These are phyloP conservation scores for Torulaspora franciscae DNA, from an alignment of 805 yeast species.

Conservation along the genomic window DNA sequence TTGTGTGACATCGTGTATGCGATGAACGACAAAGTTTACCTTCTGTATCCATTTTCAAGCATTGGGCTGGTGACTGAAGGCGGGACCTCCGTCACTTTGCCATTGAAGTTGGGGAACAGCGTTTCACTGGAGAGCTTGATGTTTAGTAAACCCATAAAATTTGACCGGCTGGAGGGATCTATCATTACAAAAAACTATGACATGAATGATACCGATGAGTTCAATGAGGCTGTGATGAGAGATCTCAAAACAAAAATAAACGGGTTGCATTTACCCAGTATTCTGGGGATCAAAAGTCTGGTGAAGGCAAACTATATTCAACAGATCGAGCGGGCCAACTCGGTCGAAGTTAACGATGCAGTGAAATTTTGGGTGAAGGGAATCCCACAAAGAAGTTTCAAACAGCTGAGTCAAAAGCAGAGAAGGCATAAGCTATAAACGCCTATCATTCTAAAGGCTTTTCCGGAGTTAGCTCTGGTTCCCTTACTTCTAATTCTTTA, in stretches of 20 bases:
- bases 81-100: constrained; percentile 62
- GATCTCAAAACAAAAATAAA: constrained; percentile 38
- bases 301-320: constrained; percentile 32
- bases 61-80: constrained; percentile 84
- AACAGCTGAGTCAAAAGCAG: constrained; percentile 47
- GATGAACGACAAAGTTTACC: constrained; percentile 49
- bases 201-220: constrained; percentile 41
- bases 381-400: constrained; percentile 65
- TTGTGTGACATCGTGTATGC: constrained; percentile 73
- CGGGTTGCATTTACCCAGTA: constrained; percentile 40
- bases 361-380: constrained; percentile 66
- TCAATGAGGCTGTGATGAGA: constrained; percentile 41
- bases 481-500: neutral
- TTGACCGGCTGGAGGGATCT: constrained; percentile 56
- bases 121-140: constrained; percentile 68
- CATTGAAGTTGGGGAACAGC: constrained; percentile 66
- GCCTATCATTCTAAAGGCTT: neutral
- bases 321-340: constrained; percentile 46
- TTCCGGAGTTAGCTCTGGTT: neutral
- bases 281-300: constrained; percentile 42
- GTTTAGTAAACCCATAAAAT: constrained; percentile 59
- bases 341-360: constrained; percentile 66
- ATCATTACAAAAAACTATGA: constrained; percentile 56
- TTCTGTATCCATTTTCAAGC: constrained; percentile 74
- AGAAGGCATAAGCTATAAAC: constrained; percentile 57